Evolutionary conservation across 1,284 basidiomycete species (phyloP), one percentile per base, ranked within the genome.

Genomic region (Cerioporus squamosus): DNA sequence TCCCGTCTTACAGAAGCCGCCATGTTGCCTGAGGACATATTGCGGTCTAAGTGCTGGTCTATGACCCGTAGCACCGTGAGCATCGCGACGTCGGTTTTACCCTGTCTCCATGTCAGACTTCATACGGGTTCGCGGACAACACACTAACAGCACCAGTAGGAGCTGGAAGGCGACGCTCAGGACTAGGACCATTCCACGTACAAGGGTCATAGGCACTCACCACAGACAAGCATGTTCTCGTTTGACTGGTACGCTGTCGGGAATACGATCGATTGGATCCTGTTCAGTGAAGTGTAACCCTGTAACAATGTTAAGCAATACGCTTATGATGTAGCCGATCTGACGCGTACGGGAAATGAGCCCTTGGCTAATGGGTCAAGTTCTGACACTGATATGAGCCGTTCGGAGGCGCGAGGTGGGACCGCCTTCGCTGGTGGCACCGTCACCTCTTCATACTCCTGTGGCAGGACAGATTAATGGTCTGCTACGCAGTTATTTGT

Each of bases 41-140:
- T 36, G 0, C 70, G 66, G 5, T 77, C 72, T 52, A 86, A 80
- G 72, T 94, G 85, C 67, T 93, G 93, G 55, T 88, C 81, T 51
- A 99, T 79, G 20, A 96, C 93, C 22, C 95, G 91, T 51, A 99
- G 82, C 59, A 99, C 92, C 1, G 94, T 84, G 69, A 99, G 81
- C 89, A 99, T 94, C 0, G 97, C 97, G 0, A 99, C 93, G 73
- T 99, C 97, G 0, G 97, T 99, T 93, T 99, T 99, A 77, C 97
- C 97, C 91, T 96, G 66, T 9, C 33, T n/a, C 39, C 43, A 5
- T 5, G 53, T 64, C n/a, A 51, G 60, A 29, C 15, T 31, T 2
- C 14, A 29, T 17, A 23, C 7, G 26, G 8, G 22, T 7, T 17
- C 40, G n/a, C 20, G 7, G 4, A 18, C 4, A 4, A 24, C 12